These are phyloP conservation scores for Sclerotiophoma versabilis DNA, from an alignment of 2,329 filamentous ascomycete genomes.

Conservation along the genomic window DNA sequence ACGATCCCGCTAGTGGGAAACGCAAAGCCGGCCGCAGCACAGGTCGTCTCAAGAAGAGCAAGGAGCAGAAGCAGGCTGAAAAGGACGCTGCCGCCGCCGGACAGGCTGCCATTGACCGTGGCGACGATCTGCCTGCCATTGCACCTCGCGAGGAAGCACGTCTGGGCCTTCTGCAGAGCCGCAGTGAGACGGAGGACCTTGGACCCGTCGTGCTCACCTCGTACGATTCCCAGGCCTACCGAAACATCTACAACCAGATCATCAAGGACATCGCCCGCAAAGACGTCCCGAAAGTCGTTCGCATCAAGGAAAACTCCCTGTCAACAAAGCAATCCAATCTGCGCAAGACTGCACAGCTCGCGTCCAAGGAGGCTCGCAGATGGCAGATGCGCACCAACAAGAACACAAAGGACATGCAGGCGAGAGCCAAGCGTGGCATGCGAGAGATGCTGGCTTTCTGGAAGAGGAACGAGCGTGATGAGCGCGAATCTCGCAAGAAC, in stretches of 20 bases:
- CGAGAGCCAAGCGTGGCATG: slow-evolving; percentile 96
- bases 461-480: slow-evolving; percentile 98
- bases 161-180: slow-evolving; percentile 52
- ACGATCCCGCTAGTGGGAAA: slow-evolving; percentile 58
- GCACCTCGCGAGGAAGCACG: slow-evolving; percentile 66
- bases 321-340: slow-evolving; percentile 91
- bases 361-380: slow-evolving; percentile 94
- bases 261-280: slow-evolving; percentile 94
- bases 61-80: slow-evolving; percentile 72
- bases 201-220: slow-evolving; percentile 53
- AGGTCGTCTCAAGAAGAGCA: slow-evolving; percentile 86
- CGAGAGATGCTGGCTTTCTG: slow-evolving; percentile 99
- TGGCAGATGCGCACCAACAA: slow-evolving; percentile 99
- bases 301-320: slow-evolving; percentile 85
- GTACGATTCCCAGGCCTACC: slow-evolving; percentile 90
- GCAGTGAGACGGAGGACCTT: slow-evolving; percentile 59
- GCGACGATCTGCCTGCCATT: slow-evolving; percentile 72
- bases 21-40: slow-evolving; percentile 61
- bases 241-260: slow-evolving; percentile 97
- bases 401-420: slow-evolving; percentile 96
- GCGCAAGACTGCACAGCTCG: slow-evolving; percentile 95
- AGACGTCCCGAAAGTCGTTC: slow-evolving; percentile 90
- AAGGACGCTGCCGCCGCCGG: slow-evolving; percentile 84
- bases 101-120: slow-evolving; percentile 81
- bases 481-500: slow-evolving; percentile 90